Evolutionary conservation across 768 basidiomycete species (phyloP).

Genomic region (Fibroporia radiculosa): DNA sequence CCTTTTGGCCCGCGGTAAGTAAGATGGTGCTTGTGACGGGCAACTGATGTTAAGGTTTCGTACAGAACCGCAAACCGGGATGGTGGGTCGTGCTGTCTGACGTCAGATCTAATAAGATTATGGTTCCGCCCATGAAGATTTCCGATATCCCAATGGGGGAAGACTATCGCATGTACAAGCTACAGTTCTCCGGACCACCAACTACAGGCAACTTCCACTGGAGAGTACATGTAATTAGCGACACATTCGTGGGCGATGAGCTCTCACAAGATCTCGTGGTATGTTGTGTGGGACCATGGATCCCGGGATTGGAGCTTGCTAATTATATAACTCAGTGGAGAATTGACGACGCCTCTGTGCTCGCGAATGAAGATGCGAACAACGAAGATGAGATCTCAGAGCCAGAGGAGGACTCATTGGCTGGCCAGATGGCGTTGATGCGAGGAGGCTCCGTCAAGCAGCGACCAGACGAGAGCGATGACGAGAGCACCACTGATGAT

Average conservation of each 20-base stretch:
- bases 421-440: conserved; percentile 98
- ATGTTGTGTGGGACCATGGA: conserved; percentile 20
- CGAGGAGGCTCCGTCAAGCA: conserved; percentile 83
- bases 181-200: conserved; percentile 93
- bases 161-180: conserved; percentile 71
- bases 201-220: conserved; percentile 80
- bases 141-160: conserved; percentile 67
- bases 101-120: conserved; percentile 73
- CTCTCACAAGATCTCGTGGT: conserved; percentile 64
- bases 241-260: conserved; percentile 85
- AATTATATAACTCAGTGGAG: conserved; percentile 49
- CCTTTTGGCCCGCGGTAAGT: conserved; percentile 82
- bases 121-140: conserved; percentile 82
- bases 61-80: conserved; percentile 75
- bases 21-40: not conserved
- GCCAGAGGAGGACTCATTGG: conserved; percentile 92
- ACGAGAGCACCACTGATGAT: conserved; percentile 44
- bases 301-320: not conserved
- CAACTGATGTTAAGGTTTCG: not conserved
- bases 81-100: conserved; percentile 94
- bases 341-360: conserved; percentile 64
- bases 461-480: conserved; percentile 36
- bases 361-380: conserved; percentile 48
- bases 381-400: conserved; percentile 94
- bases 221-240: conserved; percentile 80